Base-by-base conservation (phyloP, 495 filamentous ascomycete genomes). In the Penicillium crystallinum region DNA sequence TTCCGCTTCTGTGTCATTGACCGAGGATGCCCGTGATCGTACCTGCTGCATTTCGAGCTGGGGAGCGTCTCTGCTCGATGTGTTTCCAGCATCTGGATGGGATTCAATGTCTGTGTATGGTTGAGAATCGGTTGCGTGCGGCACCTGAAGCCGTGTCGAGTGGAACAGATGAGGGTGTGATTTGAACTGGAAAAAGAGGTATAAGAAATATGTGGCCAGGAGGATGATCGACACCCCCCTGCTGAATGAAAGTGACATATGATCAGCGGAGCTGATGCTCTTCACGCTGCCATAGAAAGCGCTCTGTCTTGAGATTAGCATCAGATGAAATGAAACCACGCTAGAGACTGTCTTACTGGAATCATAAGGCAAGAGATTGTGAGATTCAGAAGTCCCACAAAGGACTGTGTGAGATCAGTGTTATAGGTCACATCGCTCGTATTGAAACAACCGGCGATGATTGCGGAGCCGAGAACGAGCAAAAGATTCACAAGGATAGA, bases 131-230 rank as follows among this genome's bases (percentile, higher is more conserved):
- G 14, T 39, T 42, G 42, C 6, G 10, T 19, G 19, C 10, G 22
- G 36, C 4, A 41, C 39, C 29, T 53, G 44, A 1, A 53, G 29
- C 25, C 39, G 33, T 1, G 43, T 27, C 4, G 50, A 37, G 34
- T 17, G 15, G 22, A 46, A 46, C 17, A 53, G 22, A 17, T 53
- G 41, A 18, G 46, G 22, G 22, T 55, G 53, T 11, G 46, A 51
- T 34, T 29, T 45, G n/a, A 55, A 44, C n/a, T 51, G 46, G 59
- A 66, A 89, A n/a, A 86, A 56, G 35, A 88, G 75, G 58, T 88
- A 90, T 3, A 85, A 66, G 36, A 78, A 59, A 62, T 90, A 89
- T 9, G 87, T 77, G 36, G 86, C 41, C 3, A 89, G 71, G 6
- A 89, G 72, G 37, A 89, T 75, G 49, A 62, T 56, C 18, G 61